Conservation (phyloP, 108 stramenopile genomes). For the Aureococcus anophagefferens region DNA sequence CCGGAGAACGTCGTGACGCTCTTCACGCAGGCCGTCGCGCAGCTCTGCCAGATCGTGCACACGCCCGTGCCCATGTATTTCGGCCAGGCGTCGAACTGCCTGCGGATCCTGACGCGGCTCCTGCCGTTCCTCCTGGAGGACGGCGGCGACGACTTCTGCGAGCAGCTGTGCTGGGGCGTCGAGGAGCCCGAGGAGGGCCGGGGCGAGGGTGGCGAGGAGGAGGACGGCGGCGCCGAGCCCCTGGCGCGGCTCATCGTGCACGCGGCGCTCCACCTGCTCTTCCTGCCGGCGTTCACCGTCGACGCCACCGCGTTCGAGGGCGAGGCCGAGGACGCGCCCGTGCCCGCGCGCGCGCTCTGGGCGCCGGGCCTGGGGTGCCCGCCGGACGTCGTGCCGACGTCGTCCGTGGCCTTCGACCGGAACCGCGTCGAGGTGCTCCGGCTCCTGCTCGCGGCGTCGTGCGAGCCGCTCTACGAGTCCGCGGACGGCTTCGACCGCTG, state of each 20-base stretch:
- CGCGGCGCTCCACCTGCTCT: conserved; percentile 85
- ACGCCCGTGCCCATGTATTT: conserved; percentile 87
- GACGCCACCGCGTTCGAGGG: conserved; percentile 1
- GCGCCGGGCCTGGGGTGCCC: too few species aligned
- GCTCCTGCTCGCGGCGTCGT: conserved; percentile 70
- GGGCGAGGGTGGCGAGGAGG: conserved; percentile 5
- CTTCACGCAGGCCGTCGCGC: conserved; percentile 83
- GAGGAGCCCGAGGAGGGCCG: background rate
- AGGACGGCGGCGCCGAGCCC: conserved; percentile 67
- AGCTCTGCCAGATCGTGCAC: conserved; percentile 87
- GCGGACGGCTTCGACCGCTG: conserved; percentile 81
- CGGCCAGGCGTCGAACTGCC: conserved; percentile 82
- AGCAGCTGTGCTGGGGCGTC: conserved; percentile 13
- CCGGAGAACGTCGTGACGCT: conserved; percentile 71
- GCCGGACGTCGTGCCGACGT: background rate
- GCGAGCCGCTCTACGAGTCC: conserved; percentile 76
- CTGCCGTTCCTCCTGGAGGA: conserved; percentile 80
- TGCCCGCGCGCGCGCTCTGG: background rate
- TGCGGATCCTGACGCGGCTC: conserved; percentile 75
- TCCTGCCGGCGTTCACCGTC: conserved; percentile 75
- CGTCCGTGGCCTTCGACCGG: conserved; percentile 51
- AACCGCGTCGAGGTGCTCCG: conserved; percentile 86
- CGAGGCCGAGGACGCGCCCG: background rate
- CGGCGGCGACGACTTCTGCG: conserved; percentile 26
- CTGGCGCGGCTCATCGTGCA: conserved; percentile 77